Conservation (phyloP, 1,284 basidiomycete species). For the Stygiomarasmius scandens region DNA sequence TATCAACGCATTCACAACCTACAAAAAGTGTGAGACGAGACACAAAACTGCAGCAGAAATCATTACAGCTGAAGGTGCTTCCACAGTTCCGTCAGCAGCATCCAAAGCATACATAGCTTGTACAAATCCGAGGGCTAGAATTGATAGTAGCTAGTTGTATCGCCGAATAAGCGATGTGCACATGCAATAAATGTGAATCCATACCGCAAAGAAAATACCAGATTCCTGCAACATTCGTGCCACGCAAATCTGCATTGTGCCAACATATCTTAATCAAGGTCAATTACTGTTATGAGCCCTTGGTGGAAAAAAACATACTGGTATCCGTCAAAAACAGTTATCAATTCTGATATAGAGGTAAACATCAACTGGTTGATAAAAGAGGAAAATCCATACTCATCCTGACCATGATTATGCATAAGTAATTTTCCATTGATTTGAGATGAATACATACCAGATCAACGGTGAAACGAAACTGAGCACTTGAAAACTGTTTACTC, state of each 20-base stretch:
- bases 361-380: conserved; percentile 9
- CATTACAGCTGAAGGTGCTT: conserved; percentile 51
- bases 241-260: conserved; percentile 86
- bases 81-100: conserved; percentile 81
- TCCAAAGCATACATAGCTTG: conserved; percentile 90
- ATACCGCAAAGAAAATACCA: conserved; percentile 87
- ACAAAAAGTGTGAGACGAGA: background rate
- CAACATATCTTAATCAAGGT: conserved; percentile 58
- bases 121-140: conserved; percentile 83
- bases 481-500: conserved; percentile 83
- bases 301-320: conserved; percentile 52
- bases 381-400: conserved; percentile 64
- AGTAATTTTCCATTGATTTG: conserved; percentile 8
- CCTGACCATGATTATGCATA: conserved; percentile 52
- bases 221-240: conserved; percentile 91
- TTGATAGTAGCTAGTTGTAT: conserved; percentile 67
- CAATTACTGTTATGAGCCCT: conserved; percentile 1
- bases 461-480: conserved; percentile 86
- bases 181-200: conserved; percentile 22
- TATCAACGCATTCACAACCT: conserved; percentile 77
- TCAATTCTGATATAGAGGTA: conserved; percentile 53
- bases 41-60: background rate
- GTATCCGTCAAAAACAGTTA: conserved; percentile 81
- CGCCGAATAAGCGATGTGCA: conserved; percentile 10
- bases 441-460: conserved; percentile 66